Evolutionary conservation across 306 rosid species (phyloP).

Genomic region (Dalbergia cultrata): DNA sequence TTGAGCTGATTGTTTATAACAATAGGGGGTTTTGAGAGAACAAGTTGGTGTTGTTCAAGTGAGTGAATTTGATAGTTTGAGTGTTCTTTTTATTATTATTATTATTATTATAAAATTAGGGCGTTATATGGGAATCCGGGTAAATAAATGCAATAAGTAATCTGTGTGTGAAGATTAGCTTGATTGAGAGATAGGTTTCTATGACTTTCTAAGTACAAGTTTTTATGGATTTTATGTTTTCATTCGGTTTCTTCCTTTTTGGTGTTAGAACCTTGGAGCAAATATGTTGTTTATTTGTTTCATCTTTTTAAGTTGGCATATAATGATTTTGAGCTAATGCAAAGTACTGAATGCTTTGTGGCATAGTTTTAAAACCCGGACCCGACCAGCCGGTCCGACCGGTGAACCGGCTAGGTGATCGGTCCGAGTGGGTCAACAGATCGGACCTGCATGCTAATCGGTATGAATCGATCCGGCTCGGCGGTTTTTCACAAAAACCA

Average conservation of each 20-base stretch:
- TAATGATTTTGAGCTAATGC: slow-evolving; percentile 41
- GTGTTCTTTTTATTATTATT: slow-evolving; percentile 31
- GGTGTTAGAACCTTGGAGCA: slow-evolving; percentile 18
- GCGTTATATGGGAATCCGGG: slow-evolving; percentile 31
- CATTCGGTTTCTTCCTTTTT: neutral
- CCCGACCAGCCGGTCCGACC: too few species aligned
- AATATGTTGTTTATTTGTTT: neutral
- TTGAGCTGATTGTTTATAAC: slow-evolving; percentile 41
- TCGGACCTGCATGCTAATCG: too few species aligned
- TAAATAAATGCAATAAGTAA: slow-evolving; percentile 11
- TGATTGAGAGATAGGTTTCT: slow-evolving; percentile 39
- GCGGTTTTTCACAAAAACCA: too few species aligned
- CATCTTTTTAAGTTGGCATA: slow-evolving; percentile 20
- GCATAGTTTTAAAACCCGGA: too few species aligned
- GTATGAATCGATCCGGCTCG: too few species aligned
- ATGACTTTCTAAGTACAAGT: slow-evolving; percentile 40
- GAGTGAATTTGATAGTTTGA: slow-evolving; percentile 45
- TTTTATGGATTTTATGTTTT: slow-evolving; percentile 37
- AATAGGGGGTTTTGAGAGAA: slow-evolving; percentile 49
- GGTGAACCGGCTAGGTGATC: too few species aligned
- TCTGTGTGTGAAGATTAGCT: slow-evolving; percentile 35
- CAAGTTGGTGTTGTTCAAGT: slow-evolving; percentile 26
- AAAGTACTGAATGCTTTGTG: slow-evolving; percentile 40
- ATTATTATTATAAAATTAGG: too few species aligned
- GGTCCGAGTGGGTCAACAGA: too few species aligned